Base-by-base conservation (phyloP, 805 yeast genomes). In the Starmerella floris region DNA sequence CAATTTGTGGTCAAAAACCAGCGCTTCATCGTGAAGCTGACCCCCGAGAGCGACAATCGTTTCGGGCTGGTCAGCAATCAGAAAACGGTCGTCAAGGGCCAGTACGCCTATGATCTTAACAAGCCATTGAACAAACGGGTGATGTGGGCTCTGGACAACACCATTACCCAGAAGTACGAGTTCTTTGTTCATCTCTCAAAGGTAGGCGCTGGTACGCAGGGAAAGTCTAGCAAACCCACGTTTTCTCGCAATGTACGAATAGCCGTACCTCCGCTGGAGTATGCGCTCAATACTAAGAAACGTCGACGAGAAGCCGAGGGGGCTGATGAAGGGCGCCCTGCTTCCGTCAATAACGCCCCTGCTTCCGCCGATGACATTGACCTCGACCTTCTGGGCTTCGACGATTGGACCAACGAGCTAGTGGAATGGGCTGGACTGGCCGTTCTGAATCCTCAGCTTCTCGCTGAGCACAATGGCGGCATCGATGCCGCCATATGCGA, bases 341-440 rank as follows among this genome's bases (percentile, higher is more conserved):
- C n/a, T n/a, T n/a, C n/a, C n/a, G n/a, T n/a, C n/a, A n/a, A n/a
- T n/a, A n/a, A n/a, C n/a, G 17, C 32, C 15, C 17, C 8, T 9
- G 8, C 15, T 8, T 9, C 13, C 8, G 32, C 8, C 8, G 5
- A 9, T 8, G 15, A 20, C 5, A 26, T 8, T 4, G 36, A 33
- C n/a, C 16, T 22, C 23, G 26, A 33, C 10, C 19, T 33, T 17
- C 36, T 33, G 9, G 36, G 26, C 4, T 42, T 44, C 22, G 39
- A 41, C 15, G 56, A 52, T 30, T 51, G 55, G 54, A 40, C 53
- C 5, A 48, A 47, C 23, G 42, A 19, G n/a, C 15, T 49, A 19
- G n/a, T 28, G 2, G 53, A 52, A 23, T 51, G 54, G 55, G 33
- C 39, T 2, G 56, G 53, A 1, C 45, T 51, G 10, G 44, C 40